These are phyloP conservation scores for Sanghuangporus baumii DNA, from an alignment of 1,284 basidiomycete genomes.

Conservation along the genomic window DNA sequence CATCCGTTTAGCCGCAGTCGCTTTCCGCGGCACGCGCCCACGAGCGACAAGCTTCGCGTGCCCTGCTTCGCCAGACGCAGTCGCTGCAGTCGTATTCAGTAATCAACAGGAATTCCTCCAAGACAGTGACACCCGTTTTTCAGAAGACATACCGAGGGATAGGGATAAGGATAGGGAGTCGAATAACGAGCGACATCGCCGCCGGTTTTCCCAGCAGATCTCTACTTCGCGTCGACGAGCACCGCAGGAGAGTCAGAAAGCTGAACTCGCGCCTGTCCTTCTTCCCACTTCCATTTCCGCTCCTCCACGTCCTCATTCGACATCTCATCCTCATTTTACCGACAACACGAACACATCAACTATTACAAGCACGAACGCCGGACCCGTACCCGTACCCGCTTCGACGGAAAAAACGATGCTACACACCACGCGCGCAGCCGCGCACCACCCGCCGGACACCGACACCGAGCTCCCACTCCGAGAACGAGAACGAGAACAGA, in stretches of 20 bases:
- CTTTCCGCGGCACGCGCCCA: conserved; percentile 4
- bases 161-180: not conserved
- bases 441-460: not conserved
- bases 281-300: not conserved
- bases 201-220: not conserved
- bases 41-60: conserved; percentile 6
- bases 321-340: too few species aligned
- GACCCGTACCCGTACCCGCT: too few species aligned
- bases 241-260: not conserved
- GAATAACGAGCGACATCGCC: not conserved
- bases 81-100: not conserved
- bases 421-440: not conserved
- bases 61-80: not conserved
- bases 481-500: too few species aligned
- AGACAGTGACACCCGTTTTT: too few species aligned
- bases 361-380: too few species aligned
- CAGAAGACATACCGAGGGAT: not conserved
- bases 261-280: not conserved
- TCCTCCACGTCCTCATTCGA: not conserved
- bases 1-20: not conserved
- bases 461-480: not conserved
- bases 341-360: too few species aligned
- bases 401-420: not conserved
- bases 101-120: not conserved
- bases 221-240: not conserved